These are phyloP conservation scores for Podila verticillata DNA, from an alignment of 192 early-diverging fungal species.

Conservation along the genomic window DNA sequence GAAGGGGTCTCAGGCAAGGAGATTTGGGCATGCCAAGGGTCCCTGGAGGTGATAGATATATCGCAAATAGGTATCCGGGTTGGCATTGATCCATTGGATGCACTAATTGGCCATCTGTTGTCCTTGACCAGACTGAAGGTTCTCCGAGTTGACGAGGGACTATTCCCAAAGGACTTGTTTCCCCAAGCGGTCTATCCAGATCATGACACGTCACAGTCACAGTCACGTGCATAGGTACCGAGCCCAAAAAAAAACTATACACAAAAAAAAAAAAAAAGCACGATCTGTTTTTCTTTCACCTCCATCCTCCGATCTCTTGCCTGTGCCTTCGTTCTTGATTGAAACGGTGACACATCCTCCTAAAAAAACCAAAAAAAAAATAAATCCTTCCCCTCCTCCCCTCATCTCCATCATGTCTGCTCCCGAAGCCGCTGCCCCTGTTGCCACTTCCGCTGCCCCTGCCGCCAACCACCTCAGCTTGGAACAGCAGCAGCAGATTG, in stretches of 20 bases:
- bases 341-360: not conserved
- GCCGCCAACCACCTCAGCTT: constrained; percentile 55
- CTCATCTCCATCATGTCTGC: constrained; percentile 28
- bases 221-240: too few relatives aligned
- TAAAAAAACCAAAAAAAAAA: constrained; percentile 50
- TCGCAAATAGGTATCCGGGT: constrained; percentile 15
- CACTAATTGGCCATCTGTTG: constrained; percentile 9
- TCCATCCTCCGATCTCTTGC: too few relatives aligned
- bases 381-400: constrained; percentile 22
- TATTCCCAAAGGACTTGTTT: too few relatives aligned
- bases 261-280: too few relatives aligned
- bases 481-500: constrained; percentile 64
- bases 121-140: constrained; percentile 11
- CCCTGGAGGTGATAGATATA: constrained; percentile 28
- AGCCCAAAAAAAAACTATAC: too few relatives aligned
- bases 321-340: too few relatives aligned
- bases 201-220: too few relatives aligned
- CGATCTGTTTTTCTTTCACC: too few relatives aligned
- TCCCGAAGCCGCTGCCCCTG: constrained; percentile 39
- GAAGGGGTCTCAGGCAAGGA: constrained; percentile 10
- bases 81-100: constrained; percentile 7
- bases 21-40: constrained; percentile 10
- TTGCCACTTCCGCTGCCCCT: constrained; percentile 50
- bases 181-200: too few relatives aligned
- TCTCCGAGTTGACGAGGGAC: constrained; percentile 11